phyloP scores from a whole-genome alignment of 306 rosid genomes.

The Chamaecrista fasciculata region DNA sequence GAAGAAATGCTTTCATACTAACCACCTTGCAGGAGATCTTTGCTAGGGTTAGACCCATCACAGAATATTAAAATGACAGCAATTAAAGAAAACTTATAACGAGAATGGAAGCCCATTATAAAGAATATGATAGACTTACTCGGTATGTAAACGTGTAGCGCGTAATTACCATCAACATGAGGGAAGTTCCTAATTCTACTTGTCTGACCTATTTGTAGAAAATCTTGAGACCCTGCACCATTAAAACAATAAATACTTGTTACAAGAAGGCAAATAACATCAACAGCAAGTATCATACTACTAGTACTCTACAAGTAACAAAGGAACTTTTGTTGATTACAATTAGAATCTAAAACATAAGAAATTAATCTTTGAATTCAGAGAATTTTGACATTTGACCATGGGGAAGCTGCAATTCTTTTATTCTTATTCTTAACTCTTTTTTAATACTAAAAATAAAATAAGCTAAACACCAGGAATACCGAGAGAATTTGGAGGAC shows the following conservation, averaged over 20 bases:
- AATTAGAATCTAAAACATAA: conserved; percentile 8
- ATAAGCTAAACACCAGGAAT: conserved; percentile 11
- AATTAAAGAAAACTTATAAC: neutral
- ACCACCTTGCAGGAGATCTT: neutral
- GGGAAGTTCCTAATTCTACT: conserved; percentile 75
- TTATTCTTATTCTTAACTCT: neutral
- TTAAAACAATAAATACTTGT: conserved; percentile 38
- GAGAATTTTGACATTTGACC: neutral
- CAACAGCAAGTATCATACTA: neutral
- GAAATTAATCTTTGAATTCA: conserved; percentile 3
- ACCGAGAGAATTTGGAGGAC: conserved; percentile 55
- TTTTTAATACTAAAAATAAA: neutral
- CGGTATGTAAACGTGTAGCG: conserved; percentile 80
- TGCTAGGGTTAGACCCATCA: neutral
- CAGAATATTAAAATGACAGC: neutral
- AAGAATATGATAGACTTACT: conserved; percentile 43
- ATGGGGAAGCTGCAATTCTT: neutral
- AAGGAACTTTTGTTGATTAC: neutral
- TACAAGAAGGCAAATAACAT: neutral
- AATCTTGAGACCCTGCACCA: conserved; percentile 44
- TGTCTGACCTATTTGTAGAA: conserved; percentile 41
- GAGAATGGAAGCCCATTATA: neutral
- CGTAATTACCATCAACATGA: conserved; percentile 82
- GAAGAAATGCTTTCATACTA: neutral
- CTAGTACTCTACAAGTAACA: conserved; percentile 1